Evolutionary conservation across 192 early-diverging fungal genomes (phyloP).

Genomic region (Spinellus fusiger): DNA sequence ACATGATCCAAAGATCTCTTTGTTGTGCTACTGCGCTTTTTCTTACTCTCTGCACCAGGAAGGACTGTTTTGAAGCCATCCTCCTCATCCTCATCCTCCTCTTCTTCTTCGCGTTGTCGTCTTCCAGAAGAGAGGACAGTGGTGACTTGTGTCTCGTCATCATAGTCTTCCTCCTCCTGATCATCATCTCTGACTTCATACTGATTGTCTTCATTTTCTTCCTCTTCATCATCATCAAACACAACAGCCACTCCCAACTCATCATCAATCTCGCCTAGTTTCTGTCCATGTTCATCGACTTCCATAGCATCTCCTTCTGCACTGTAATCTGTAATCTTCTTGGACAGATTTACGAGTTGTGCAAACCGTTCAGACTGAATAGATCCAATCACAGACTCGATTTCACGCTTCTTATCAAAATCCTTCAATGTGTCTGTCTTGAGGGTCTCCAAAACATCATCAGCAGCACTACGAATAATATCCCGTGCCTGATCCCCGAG

Average conservation of each 20-base stretch:
- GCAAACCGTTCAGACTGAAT: slow-evolving; percentile 81
- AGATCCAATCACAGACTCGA: slow-evolving; percentile 68
- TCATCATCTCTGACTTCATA: slow-evolving; percentile 52
- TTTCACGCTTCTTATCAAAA: slow-evolving; percentile 79
- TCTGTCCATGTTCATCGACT: slow-evolving; percentile 53
- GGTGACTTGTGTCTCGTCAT: slow-evolving; percentile 40
- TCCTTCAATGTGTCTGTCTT: slow-evolving; percentile 85
- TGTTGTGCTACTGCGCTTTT: slow-evolving; percentile 20
- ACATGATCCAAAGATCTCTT: slow-evolving; percentile 29
- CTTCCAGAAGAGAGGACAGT: slow-evolving; percentile 26
- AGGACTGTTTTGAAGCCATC: slow-evolving; percentile 49
- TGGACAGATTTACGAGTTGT: slow-evolving; percentile 84
- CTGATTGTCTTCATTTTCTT: slow-evolving; percentile 67
- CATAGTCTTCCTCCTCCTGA: slow-evolving; percentile 55
- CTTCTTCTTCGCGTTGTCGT: slow-evolving; percentile 29
- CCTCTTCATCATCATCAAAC: slow-evolving; percentile 94
- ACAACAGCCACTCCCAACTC: slow-evolving; percentile 91
- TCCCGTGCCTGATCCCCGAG: slow-evolving; percentile 90
- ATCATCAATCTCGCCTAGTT: slow-evolving; percentile 66
- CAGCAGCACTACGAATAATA: slow-evolving; percentile 83
- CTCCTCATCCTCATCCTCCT: slow-evolving; percentile 50
- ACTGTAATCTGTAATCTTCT: slow-evolving; percentile 89
- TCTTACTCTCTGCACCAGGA: slow-evolving; percentile 26
- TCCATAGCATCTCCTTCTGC: slow-evolving; percentile 46
- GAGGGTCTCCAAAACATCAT: slow-evolving; percentile 74